Base-by-base conservation (phyloP, 2,329 filamentous ascomycete species). In the Cryphonectria japonica region DNA sequence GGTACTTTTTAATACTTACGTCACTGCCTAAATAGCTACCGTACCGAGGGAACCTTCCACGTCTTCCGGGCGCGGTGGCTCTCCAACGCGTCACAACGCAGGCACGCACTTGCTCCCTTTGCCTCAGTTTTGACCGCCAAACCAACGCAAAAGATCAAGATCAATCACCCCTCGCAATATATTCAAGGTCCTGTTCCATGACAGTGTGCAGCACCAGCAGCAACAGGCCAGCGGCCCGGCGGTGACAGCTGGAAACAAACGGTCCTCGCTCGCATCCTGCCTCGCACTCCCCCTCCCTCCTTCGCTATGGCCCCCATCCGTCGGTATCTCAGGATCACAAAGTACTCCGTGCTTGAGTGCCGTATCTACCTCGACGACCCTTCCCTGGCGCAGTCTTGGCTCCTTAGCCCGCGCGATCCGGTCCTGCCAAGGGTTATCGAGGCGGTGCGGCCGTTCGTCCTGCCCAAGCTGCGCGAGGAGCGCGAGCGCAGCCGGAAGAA, bases 291-390 rank as follows among this genome's bases (percentile, higher is more conserved):
- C 32, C 39, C 39, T 39, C 50, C 22, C 14, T 11, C 5, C 19
- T 13, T 65, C 67, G 62, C 60, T 60, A 98, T 98, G 95, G 92
- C 94, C 16, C 95, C 95, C 14, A 89, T 97, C 64, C 90, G 95
- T 71, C 89, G 95, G 76, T 98, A 98, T 79, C 86, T 98, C 69
- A 90, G 95, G 67, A 97, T 98, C 76, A 95, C 93, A 69, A 95
- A 95, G 79, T 93, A 94, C 80, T 97, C 95, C 5, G 94, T 98
- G 43, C 87, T 99, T n/a, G 96, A 99, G 86, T 94, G 93, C 74
- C 94, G 95, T 75, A 96, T 99, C 75, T 98, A 98, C 81, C 89
- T 98, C 63, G 95, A 98, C 75, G 95, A 95, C 76, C 96, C 96
- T 0, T 89, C 92, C 16, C 89, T 97, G 72, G 89, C 90, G 34